Base-by-base conservation (phyloP, 768 basidiomycete genomes). In the Stropharia rugosoannulata region DNA sequence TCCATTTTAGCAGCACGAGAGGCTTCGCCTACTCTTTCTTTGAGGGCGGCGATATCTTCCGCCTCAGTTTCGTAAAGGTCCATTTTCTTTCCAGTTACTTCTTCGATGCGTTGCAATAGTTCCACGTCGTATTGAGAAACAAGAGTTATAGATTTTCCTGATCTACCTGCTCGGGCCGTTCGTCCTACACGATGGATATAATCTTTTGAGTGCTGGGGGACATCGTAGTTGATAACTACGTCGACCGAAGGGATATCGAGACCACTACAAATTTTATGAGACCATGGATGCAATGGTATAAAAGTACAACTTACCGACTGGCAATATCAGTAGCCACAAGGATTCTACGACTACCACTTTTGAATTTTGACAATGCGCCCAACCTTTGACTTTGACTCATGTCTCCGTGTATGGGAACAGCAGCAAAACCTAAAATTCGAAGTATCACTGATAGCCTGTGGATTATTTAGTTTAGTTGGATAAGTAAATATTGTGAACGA, bases 101-200 rank as follows among this genome's bases (percentile, higher is more conserved):
- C 79, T 70, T 99, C 97, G 66, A 98, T 98, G 8, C 97, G 87
- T 70, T 97, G 94, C 4, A 98, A 73, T 43, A 98, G 80, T 72
- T 98, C 97, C 52, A 99, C 94, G 62, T 99, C 97, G 70, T 98
- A 99, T 72, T 99, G 97, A 5, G 96, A 93, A 19, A 98, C 95
- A 40, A 99, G 82, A n/a, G 95, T 97, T 64, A 99, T 90, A 1
- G 93, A 88, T 75, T 98, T 98, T 42, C 97, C 97, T 1, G 94
- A 86, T 41, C 97, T 85, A n/a, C 97, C 97, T 2, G 97, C 97
- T 66, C 97, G 89, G 5, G 97, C 97, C 32, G 97, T 99, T 54
- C 97, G 85, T 38, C 97, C 97, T 9, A 99, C 97, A 42, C 97
- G 86, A 68, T 99, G 97, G 48, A 99, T 97, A 72, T 99, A 99